Evolutionary conservation across 192 early-diverging fungal genomes (phyloP).

Genomic region (Entomortierella lignicola): DNA sequence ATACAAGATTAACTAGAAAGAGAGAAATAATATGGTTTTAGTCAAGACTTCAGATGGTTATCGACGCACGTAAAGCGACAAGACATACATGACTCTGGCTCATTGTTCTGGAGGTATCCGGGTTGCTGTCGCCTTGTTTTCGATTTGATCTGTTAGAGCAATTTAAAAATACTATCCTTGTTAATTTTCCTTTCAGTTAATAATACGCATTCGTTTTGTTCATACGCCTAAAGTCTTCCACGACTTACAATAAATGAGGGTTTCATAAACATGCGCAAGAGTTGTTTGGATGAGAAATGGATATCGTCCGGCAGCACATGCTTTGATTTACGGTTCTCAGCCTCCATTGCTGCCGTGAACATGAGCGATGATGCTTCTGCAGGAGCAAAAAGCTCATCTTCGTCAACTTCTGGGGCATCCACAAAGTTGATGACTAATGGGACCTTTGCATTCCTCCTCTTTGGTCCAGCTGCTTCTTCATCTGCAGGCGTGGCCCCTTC

Average conservation of each 20-base stretch:
- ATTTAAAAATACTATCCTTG: not conserved
- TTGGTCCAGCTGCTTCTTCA: slow-evolving; percentile 47
- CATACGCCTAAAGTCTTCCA: not conserved
- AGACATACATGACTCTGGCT: slow-evolving; percentile 28
- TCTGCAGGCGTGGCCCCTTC: slow-evolving; percentile 19
- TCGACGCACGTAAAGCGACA: not conserved
- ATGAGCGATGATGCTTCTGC: slow-evolving; percentile 50
- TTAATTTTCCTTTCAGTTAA: too few relatives aligned
- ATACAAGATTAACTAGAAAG: slow-evolving; percentile 22
- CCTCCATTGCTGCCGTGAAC: slow-evolving; percentile 68
- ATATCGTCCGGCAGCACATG: slow-evolving; percentile 90
- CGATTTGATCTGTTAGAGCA: slow-evolving; percentile 42
- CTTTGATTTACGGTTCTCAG: slow-evolving; percentile 57
- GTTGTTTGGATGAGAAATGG: slow-evolving; percentile 67
- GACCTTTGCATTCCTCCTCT: slow-evolving; percentile 61
- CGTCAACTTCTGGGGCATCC: slow-evolving; percentile 67
- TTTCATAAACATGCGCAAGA: slow-evolving; percentile 64
- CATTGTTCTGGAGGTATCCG: slow-evolving; percentile 15
- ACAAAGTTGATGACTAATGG: slow-evolving; percentile 71
- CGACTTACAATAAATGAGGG: slow-evolving; percentile 58
- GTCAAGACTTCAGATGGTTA: too few relatives aligned
- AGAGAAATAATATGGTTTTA: too few relatives aligned
- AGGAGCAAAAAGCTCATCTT: slow-evolving; percentile 77
- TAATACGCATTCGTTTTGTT: too few relatives aligned
- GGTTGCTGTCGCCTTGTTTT: slow-evolving; percentile 25